Evolutionary conservation across 2,329 filamentous ascomycete species (phyloP).

Genomic region (Alternaria panax): DNA sequence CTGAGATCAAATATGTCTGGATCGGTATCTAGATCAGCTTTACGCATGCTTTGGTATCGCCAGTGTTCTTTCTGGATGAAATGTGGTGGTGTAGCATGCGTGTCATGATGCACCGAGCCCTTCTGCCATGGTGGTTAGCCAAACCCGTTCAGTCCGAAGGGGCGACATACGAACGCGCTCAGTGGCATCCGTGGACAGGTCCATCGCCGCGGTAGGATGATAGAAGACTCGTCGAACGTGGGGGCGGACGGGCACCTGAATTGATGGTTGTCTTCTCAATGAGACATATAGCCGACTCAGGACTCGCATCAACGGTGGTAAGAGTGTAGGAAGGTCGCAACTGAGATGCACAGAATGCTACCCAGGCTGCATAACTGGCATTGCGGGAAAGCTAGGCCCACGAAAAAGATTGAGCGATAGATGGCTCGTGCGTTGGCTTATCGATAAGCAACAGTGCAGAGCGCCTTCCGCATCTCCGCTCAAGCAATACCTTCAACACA

Average conservation of each 20-base stretch:
- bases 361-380: neutral
- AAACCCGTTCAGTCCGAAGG: conserved; percentile 22
- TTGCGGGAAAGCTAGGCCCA: neutral
- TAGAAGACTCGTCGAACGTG: neutral
- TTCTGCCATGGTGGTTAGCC: conserved; percentile 30
- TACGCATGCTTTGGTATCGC: conserved; percentile 67
- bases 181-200: conserved; percentile 34
- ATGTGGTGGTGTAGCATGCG: conserved; percentile 46
- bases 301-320: conserved; percentile 8
- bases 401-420: conserved; percentile 3
- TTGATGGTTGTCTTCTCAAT: neutral
- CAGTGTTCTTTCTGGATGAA: conserved; percentile 48
- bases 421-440: conserved; percentile 10
- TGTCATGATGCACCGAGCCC: conserved; percentile 46
- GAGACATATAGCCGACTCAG: conserved; percentile 3
- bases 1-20: conserved; percentile 53
- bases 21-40: conserved; percentile 60
- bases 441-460: conserved; percentile 13
- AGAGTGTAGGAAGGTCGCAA: neutral
- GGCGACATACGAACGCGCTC: conserved; percentile 45
- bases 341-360: neutral
- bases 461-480: neutral
- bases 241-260: neutral
- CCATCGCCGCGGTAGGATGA: conserved; percentile 23
- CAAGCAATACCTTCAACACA: neutral